Evolutionary conservation across 1,284 basidiomycete genomes (phyloP).

Genomic region (Athelia sp.): DNA sequence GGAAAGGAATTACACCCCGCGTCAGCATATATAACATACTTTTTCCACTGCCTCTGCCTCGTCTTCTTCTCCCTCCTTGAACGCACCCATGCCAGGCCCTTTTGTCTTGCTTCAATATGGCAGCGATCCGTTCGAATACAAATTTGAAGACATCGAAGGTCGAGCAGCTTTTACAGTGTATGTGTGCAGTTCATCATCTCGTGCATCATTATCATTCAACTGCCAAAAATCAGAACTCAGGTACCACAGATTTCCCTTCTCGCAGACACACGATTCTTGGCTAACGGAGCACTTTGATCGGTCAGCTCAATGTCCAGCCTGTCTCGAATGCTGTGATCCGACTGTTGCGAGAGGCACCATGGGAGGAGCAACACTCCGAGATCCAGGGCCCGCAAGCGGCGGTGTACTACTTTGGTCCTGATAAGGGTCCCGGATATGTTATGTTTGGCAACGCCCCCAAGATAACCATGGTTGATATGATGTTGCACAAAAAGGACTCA

Average conservation of each 20-base stretch:
- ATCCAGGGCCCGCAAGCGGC: constrained; percentile 70
- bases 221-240: constrained; percentile 11
- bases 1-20: too few relatives aligned
- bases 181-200: constrained; percentile 20
- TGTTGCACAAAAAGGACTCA: constrained; percentile 50
- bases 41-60: constrained; percentile 9
- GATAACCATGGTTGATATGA: constrained; percentile 49
- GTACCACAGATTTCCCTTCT: too few relatives aligned
- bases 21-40: too few relatives aligned
- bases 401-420: constrained; percentile 69
- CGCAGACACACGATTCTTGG: too few relatives aligned
- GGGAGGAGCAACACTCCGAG: constrained; percentile 57
- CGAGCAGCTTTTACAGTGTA: constrained; percentile 64
- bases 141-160: constrained; percentile 58
- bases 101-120: constrained; percentile 61
- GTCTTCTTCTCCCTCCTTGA: constrained; percentile 14
- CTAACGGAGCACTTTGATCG: too few relatives aligned
- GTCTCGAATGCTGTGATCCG: constrained; percentile 55
- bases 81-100: constrained; percentile 27
- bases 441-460: constrained; percentile 61
- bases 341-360: constrained; percentile 55
- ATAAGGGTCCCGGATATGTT: constrained; percentile 51
- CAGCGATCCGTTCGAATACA: constrained; percentile 51
- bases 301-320: background rate
- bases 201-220: constrained; percentile 7